A percentile compares a stretch with the other conserved stretches of the same genome.
These are phyloP conservation scores for Citrus mangshanensis DNA, from an alignment of 345 rosid species.

Conservation along the genomic window DNA sequence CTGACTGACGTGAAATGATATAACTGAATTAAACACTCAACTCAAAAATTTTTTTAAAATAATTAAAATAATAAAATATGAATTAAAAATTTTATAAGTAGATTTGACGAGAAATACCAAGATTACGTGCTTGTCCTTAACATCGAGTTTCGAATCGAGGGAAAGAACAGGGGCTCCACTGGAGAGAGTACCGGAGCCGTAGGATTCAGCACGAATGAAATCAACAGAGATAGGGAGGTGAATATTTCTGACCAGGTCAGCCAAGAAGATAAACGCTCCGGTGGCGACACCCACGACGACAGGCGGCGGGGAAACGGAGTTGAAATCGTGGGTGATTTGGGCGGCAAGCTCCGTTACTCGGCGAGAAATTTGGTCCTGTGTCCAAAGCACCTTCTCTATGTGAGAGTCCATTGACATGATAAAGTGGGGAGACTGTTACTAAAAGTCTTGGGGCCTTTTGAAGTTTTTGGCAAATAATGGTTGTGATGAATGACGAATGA, in stretches of 20 bases:
- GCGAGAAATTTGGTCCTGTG: conserved; percentile 42
- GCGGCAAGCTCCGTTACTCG: conserved; percentile 62
- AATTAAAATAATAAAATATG: neutral
- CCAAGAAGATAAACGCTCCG: conserved; percentile 78
- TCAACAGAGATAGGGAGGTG: conserved; percentile 59
- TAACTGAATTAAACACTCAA: neutral
- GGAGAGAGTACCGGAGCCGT: conserved; percentile 65
- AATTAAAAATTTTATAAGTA: neutral
- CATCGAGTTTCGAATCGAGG: conserved; percentile 64
- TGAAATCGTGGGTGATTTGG: conserved; percentile 50
- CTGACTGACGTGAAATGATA: no score
- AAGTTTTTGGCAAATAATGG: neutral
- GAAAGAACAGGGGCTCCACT: conserved; percentile 59
- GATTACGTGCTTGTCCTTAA: conserved; percentile 60
- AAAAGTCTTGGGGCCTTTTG: neutral
- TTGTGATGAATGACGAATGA: no score
- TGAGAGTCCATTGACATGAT: conserved; percentile 55
- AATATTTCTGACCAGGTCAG: conserved; percentile 68
- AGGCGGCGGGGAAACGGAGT: conserved; percentile 35
- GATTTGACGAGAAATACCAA: conserved; percentile 37
- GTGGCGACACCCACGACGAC: conserved; percentile 85
- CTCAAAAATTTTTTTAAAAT: neutral
- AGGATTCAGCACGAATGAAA: conserved; percentile 68
- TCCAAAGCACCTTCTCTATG: conserved; percentile 63
- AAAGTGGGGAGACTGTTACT: neutral